phyloP scores from a whole-genome alignment of 2,329 filamentous ascomycete genomes.

The Gnomoniopsis sp. region DNA sequence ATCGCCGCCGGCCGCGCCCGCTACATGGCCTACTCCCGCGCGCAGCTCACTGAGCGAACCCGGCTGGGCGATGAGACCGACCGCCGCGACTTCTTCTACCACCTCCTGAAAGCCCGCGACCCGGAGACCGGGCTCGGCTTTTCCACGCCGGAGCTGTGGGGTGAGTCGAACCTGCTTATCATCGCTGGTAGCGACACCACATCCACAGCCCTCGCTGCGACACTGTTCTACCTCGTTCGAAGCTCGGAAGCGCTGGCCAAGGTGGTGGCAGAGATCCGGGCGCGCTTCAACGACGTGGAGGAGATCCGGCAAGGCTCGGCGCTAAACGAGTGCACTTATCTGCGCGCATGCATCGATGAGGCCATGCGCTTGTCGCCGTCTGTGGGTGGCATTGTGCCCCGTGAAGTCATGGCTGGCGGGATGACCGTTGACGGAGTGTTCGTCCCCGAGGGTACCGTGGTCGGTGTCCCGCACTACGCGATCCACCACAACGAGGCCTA shows the following conservation, averaged over 20 bases:
- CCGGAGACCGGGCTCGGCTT: slow-evolving; percentile 68
- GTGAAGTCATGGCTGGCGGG: slow-evolving; percentile 56
- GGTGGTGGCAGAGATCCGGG: slow-evolving; percentile 49
- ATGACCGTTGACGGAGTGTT: slow-evolving; percentile 49
- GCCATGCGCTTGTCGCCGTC: slow-evolving; percentile 62
- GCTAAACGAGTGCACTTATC: slow-evolving; percentile 52
- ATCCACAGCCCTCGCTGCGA: slow-evolving; percentile 63
- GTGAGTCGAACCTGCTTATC: slow-evolving; percentile 67
- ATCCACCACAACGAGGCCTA: slow-evolving; percentile 65
- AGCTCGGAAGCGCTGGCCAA: slow-evolving; percentile 43
- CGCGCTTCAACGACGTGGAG: slow-evolving; percentile 47
- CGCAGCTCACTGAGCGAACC: slow-evolving; percentile 63
- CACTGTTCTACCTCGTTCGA: slow-evolving; percentile 60
- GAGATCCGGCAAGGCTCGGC: slow-evolving; percentile 51
- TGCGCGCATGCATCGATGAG: slow-evolving; percentile 63
- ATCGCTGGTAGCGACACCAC: slow-evolving; percentile 72
- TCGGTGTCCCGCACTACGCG: slow-evolving; percentile 64
- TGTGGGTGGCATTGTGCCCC: slow-evolving; percentile 57
- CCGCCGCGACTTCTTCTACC: slow-evolving; percentile 73
- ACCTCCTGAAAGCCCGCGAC: slow-evolving; percentile 68
- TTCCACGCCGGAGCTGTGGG: slow-evolving; percentile 64
- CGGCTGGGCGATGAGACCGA: slow-evolving; percentile 63
- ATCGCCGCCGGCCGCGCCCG: slow-evolving; percentile 64
- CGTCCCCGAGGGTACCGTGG: slow-evolving; percentile 57
- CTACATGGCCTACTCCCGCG: slow-evolving; percentile 69